phyloP scores from a whole-genome alignment of 148 eudicot genomes.

The Suaeda aralocaspica region DNA sequence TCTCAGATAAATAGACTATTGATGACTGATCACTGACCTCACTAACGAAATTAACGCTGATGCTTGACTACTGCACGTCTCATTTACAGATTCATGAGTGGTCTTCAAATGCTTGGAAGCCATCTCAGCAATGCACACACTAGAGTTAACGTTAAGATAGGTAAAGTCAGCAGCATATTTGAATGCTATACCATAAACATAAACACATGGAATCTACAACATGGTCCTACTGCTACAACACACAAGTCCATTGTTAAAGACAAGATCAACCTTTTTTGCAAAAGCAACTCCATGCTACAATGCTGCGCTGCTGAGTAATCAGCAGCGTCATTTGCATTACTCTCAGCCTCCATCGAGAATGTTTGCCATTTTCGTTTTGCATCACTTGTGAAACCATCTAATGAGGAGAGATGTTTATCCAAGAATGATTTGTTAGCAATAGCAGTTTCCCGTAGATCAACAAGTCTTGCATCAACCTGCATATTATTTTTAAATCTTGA shows the following conservation, averaged over 20 bases:
- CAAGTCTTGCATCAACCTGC: constrained; percentile 75
- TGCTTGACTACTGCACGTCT: constrained; percentile 51
- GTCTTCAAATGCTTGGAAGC: constrained; percentile 61
- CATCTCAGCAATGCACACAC: constrained; percentile 59
- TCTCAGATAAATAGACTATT: not conserved
- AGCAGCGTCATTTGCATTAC: constrained; percentile 54
- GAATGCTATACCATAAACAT: not conserved
- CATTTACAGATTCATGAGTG: constrained; percentile 57
- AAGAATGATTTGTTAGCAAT: constrained; percentile 56
- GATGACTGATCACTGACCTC: constrained; percentile 48
- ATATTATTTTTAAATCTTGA: not conserved
- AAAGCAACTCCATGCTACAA: constrained; percentile 84
- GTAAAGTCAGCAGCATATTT: not conserved
- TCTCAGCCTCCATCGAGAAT: constrained; percentile 60
- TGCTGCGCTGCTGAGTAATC: constrained; percentile 94
- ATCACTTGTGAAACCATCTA: constrained; percentile 69
- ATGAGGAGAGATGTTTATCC: constrained; percentile 67
- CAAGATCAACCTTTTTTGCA: constrained; percentile 63
- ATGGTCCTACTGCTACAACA: too few species aligned
- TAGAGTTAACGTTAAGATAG: constrained; percentile 23
- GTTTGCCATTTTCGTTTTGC: constrained; percentile 94
- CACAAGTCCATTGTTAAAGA: not conserved
- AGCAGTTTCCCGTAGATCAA: constrained; percentile 51
- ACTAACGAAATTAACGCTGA: constrained; percentile 48
- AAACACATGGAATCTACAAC: not conserved